Evolutionary conservation across 2,329 filamentous ascomycete species (phyloP).

Genomic region (Fusarium denticulatum): DNA sequence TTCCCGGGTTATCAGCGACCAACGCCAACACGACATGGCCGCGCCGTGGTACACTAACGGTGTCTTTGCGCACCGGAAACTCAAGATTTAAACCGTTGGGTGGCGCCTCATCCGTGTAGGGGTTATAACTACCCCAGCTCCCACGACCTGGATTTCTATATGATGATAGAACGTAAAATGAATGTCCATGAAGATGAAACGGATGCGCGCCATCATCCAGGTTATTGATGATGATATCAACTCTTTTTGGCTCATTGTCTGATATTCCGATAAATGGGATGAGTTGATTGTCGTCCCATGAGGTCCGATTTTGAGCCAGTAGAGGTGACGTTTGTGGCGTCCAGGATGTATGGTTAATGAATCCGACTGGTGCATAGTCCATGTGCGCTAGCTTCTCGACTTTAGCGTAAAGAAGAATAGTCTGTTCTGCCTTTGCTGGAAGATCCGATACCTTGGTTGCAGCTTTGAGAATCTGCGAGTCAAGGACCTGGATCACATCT

Average conservation of each 20-base stretch:
- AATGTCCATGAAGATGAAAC: neutral
- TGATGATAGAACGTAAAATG: neutral
- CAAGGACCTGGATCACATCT: fast-evolving
- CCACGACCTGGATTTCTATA: neutral
- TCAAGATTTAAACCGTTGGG: neutral
- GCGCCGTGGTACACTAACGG: neutral
- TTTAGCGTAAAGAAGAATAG: neutral
- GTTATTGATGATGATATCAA: neutral
- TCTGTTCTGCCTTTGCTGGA: neutral
- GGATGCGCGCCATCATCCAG: neutral
- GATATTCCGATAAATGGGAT: neutral
- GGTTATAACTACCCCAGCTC: neutral
- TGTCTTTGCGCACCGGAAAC: neutral
- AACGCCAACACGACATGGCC: neutral
- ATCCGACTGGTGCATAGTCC: slow-evolving; percentile 7
- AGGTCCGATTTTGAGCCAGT: neutral
- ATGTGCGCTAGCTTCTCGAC: slow-evolving; percentile 5
- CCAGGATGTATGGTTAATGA: slow-evolving; percentile 16
- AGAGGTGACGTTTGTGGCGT: neutral
- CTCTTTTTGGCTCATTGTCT: fast-evolving
- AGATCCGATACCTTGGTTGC: neutral
- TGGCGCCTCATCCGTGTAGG: neutral
- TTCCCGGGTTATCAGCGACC: neutral
- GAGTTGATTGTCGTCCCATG: neutral
- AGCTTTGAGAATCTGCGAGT: neutral